These are phyloP conservation scores for Russula lepida DNA, from an alignment of 768 basidiomycete genomes.

Conservation along the genomic window DNA sequence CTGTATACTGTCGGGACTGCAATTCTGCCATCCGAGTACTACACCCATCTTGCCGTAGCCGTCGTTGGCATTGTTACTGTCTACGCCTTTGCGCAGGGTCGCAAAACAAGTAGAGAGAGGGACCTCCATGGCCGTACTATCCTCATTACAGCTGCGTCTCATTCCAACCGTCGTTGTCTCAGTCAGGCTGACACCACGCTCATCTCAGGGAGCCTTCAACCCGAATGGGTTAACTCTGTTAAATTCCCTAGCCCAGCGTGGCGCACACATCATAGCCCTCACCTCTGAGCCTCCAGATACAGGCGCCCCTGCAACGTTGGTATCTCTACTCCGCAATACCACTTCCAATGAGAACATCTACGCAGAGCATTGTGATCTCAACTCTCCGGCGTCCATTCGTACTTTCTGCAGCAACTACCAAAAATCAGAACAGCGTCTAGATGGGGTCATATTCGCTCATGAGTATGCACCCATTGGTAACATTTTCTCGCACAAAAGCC, in stretches of 20 bases:
- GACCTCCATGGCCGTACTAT: constrained; percentile 66
- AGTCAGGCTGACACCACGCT: background rate
- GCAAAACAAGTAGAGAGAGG: constrained; percentile 61
- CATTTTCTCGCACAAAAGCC: constrained; percentile 25
- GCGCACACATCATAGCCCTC: constrained; percentile 74
- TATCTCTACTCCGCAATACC: constrained; percentile 57
- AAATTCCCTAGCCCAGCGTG: constrained; percentile 58
- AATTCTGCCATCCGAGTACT: constrained; percentile 51
- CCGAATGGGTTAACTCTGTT: constrained; percentile 62
- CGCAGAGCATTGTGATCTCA: constrained; percentile 70
- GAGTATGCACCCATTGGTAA: constrained; percentile 63
- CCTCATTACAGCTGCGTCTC: constrained; percentile 54
- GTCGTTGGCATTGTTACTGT: constrained; percentile 40
- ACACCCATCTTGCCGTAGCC: constrained; percentile 41
- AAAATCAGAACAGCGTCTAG: constrained; percentile 57
- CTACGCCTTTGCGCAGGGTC: constrained; percentile 58
- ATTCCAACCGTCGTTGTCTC: background rate
- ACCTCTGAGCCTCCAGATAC: constrained; percentile 51
- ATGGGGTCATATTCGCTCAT: constrained; percentile 71
- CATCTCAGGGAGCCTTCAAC: constrained; percentile 60
- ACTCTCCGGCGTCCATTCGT: constrained; percentile 57
- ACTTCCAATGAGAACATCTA: constrained; percentile 71
- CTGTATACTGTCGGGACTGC: constrained; percentile 32
- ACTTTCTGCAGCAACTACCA: constrained; percentile 63
- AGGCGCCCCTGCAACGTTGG: constrained; percentile 45